Evolutionary conservation across 2,329 filamentous ascomycete genomes (phyloP).

Genomic region (Periconia macrospinosa): DNA sequence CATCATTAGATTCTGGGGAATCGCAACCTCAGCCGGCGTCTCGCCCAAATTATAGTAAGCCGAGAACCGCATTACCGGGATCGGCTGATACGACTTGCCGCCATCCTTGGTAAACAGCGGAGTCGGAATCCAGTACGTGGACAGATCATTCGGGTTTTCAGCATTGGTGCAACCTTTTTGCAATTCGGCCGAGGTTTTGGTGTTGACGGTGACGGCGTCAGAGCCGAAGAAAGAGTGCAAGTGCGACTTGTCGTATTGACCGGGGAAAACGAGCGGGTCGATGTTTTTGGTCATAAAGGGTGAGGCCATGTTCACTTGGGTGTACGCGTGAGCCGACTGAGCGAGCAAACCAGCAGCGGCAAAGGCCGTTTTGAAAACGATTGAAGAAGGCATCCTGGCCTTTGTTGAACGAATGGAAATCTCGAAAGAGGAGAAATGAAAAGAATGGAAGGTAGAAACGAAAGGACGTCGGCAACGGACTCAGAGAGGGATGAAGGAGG

Average conservation of each 20-base stretch:
- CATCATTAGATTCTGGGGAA: slow-evolving; percentile 49
- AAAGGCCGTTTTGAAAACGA: slow-evolving; percentile 21
- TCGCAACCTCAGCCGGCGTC: slow-evolving; percentile 48
- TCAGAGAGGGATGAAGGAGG: not conserved
- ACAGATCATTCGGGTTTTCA: slow-evolving; percentile 53
- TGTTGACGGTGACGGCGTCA: slow-evolving; percentile 45
- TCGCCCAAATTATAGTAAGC: slow-evolving; percentile 51
- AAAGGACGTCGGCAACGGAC: slow-evolving; percentile 1
- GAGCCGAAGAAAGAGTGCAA: slow-evolving; percentile 52
- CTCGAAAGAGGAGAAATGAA: slow-evolving; percentile 2
- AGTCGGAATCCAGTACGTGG: slow-evolving; percentile 52
- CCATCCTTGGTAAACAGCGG: slow-evolving; percentile 42
- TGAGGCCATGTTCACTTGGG: slow-evolving; percentile 33
- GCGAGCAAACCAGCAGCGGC: slow-evolving; percentile 23
- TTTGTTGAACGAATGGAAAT: slow-evolving; percentile 2
- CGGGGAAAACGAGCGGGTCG: slow-evolving; percentile 49
- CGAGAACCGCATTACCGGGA: slow-evolving; percentile 44
- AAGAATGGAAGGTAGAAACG: not conserved
- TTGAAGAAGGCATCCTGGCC: slow-evolving; percentile 37
- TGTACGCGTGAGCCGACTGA: slow-evolving; percentile 35
- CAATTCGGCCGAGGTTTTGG: slow-evolving; percentile 42
- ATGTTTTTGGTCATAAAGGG: slow-evolving; percentile 51
- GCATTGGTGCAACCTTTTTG: slow-evolving; percentile 50
- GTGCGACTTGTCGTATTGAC: slow-evolving; percentile 44
- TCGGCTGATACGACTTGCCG: slow-evolving; percentile 38